Conservation (phyloP, 495 filamentous ascomycete genomes). For the Oleoguttula mirabilis region DNA sequence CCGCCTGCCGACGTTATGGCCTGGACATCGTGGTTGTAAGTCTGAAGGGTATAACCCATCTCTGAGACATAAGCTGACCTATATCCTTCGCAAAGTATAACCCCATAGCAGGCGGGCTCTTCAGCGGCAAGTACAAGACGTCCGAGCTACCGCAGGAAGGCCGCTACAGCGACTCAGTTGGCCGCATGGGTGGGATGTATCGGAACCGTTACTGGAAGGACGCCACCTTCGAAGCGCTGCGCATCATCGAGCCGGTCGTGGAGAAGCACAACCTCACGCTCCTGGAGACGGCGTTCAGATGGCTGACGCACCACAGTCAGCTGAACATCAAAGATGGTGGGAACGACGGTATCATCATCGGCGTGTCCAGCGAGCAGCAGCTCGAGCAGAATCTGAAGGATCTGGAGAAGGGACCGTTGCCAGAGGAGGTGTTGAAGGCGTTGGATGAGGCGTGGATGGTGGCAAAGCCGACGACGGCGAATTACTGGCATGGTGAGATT, state of each 20-base stretch:
- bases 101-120: conserved; percentile 71
- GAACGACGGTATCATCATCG: conserved; percentile 70
- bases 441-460: conserved; percentile 65
- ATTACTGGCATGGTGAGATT: conserved; percentile 44
- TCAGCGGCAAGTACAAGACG: conserved; percentile 75
- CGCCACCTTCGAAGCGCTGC: conserved; percentile 60
- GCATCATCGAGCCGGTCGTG: conserved; percentile 56
- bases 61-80: too few species aligned
- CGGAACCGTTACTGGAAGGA: conserved; percentile 73
- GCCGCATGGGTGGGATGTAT: conserved; percentile 48
- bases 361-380: conserved; percentile 62
- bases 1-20: conserved; percentile 69
- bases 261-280: conserved; percentile 65
- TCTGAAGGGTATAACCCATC: too few species aligned
- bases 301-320: conserved; percentile 69
- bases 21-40: conserved; percentile 65
- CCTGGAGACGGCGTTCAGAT: conserved; percentile 73
- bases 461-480: conserved; percentile 48
- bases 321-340: conserved; percentile 57
- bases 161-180: conserved; percentile 50
- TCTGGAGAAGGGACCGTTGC: conserved; percentile 77
- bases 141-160: conserved; percentile 54
- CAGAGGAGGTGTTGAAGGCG: conserved; percentile 66
- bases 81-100: too few species aligned
- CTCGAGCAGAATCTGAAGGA: conserved; percentile 62